Evolutionary conservation across 352 stramenopile species (phyloP).

Genomic region (Blastocystis sp.): DNA sequence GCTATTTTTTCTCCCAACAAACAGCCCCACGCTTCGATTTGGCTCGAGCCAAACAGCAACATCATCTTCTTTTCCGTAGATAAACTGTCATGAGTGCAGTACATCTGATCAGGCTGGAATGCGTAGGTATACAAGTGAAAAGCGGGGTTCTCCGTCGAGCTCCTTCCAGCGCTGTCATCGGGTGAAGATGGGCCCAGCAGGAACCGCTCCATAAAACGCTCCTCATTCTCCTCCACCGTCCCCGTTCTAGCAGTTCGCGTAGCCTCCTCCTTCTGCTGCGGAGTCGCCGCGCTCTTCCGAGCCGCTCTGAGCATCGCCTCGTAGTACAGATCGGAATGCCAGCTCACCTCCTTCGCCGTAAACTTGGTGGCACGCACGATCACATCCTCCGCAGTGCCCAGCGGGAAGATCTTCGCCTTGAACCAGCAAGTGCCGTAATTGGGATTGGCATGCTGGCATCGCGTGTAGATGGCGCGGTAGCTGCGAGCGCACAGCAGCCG

Average conservation of each 20-base stretch:
- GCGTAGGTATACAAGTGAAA: neutral
- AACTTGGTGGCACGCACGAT: constrained; percentile 2
- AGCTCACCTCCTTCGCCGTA: neutral
- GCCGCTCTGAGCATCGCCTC: constrained; percentile 1
- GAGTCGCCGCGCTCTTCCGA: neutral
- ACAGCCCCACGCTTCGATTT: constrained; percentile 10
- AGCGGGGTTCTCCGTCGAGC: neutral
- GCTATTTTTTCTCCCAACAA: constrained; percentile 52
- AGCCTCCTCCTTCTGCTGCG: neutral
- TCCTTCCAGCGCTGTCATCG: too few relatives aligned
- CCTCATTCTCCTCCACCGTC: too few relatives aligned
- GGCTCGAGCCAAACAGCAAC: constrained; percentile 18
- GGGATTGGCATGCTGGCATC: constrained; percentile 15
- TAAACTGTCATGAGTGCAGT: neutral
- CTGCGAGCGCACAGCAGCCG: neutral
- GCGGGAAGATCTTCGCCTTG: neutral
- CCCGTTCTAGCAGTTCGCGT: neutral
- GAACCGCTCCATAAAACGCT: too few relatives aligned
- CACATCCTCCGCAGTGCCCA: constrained; percentile 1
- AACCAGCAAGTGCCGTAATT: constrained; percentile 34
- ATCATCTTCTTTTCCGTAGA: constrained; percentile 23
- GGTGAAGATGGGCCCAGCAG: too few relatives aligned
- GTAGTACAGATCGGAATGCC: constrained; percentile 11
- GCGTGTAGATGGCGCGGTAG: constrained; percentile 1
- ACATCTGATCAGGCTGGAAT: neutral